Base-by-base conservation (phyloP, 2,329 filamentous ascomycete species). In the Chaetomium globosum region DNA sequence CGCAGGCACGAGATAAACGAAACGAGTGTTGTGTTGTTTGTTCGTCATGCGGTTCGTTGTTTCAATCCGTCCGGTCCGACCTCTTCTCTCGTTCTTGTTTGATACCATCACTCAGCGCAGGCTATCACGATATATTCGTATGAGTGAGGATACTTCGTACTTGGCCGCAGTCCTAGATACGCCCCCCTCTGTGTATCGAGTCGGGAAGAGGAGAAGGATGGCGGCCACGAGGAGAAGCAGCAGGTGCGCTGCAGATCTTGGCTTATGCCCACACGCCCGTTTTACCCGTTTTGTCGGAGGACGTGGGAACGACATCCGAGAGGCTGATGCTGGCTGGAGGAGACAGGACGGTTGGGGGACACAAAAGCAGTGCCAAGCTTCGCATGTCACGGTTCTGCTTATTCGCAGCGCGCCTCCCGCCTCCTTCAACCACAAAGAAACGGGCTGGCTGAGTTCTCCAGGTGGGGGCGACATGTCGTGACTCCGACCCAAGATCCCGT, bases 251-350 rank as follows among this genome's bases (percentile, higher is more conserved):
- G n/a, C 46, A 48, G 46, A n/a, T 48, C 46, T 43, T 43, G 39
- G 39, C 39, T 43, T 7, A 43, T 19, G 39, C 39, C 39, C 39
- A 43, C 39, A 43, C 16, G 16, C 13, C 39, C 39, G 16, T 16
- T 43, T 43, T 48, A 23, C 46, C 46, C 46, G 13, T 54, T 30
- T n/a, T 16, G n/a, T 56, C n/a, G 46, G 31, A 30, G 8, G 48
- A 6, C 10, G 10, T 54, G 49, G 63, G 63, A 64, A 64, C 28
- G 51, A 23, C 48, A 58, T 23, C 63, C 54, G 48, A 59, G 46
- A 59, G 63, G 59, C 48, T 59, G 36, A 30, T 48, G 13, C 21
- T 19, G 16, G 9, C 23, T 19, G 46, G 46, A 21, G 46, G 9
- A 48, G 46, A 21, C 23, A 48, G 21, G 57, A 19, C 4, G n/a